Conservation (phyloP, 2,329 filamentous ascomycete genomes). For the Microthyrium microscopicum region DNA sequence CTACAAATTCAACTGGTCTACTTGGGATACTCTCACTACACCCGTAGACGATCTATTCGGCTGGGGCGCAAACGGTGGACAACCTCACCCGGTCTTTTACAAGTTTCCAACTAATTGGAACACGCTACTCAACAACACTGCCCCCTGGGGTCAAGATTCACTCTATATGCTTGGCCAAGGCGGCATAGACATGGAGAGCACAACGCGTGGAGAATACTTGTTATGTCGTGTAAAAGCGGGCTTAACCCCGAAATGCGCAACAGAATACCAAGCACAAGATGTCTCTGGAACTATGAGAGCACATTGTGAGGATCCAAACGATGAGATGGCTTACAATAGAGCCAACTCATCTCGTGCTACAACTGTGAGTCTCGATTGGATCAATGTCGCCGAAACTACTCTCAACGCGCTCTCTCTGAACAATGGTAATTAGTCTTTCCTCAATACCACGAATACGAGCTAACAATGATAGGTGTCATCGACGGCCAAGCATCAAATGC, state of each 20-base stretch:
- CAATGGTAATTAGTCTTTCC: too few species aligned
- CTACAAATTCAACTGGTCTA: conserved; percentile 21
- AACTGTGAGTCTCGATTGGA: conserved; percentile 24
- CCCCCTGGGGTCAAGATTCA: conserved; percentile 28
- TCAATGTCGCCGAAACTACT: conserved; percentile 27
- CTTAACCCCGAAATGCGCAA: conserved; percentile 49
- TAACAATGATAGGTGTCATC: conserved; percentile 25
- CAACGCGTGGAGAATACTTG: conserved; percentile 33
- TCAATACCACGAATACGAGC: too few species aligned
- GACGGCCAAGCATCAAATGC: conserved; percentile 28
- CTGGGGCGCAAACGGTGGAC: conserved; percentile 38
- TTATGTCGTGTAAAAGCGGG: conserved; percentile 52
- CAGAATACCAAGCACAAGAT: conserved; percentile 29
- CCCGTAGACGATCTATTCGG: conserved; percentile 53
- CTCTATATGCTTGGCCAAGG: conserved; percentile 50
- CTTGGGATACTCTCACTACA: conserved; percentile 29
- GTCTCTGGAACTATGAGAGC: conserved; percentile 42
- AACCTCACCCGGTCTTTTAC: conserved; percentile 22
- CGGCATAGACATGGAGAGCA: conserved; percentile 13
- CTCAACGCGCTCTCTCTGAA: conserved; percentile 25
- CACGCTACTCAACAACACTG: conserved; percentile 34
- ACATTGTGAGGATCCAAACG: conserved; percentile 40
- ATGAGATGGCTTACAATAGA: conserved; percentile 38
- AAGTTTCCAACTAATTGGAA: conserved; percentile 45
- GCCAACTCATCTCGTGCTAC: conserved; percentile 39